Conservation (phyloP, 2,329 filamentous ascomycete genomes). For the Chalara sp. region DNA sequence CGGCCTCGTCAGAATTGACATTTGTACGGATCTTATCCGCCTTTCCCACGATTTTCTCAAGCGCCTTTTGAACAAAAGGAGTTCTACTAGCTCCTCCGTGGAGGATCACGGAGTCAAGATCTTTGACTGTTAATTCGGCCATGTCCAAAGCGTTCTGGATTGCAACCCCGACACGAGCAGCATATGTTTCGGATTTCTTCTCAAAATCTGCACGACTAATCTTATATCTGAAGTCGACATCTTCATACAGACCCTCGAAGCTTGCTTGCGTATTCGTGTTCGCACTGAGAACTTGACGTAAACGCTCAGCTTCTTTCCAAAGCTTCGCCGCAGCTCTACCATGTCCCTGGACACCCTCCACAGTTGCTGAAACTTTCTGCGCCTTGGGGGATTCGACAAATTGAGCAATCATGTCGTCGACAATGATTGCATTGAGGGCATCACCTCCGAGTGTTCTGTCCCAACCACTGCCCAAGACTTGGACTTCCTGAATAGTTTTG, state of each 20-base stretch:
- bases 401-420: constrained; percentile 79
- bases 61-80: constrained; percentile 85
- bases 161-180: constrained; percentile 59
- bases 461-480: constrained; percentile 80
- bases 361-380: constrained; percentile 56
- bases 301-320: constrained; percentile 83
- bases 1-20: constrained; percentile 94
- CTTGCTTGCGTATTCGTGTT: constrained; percentile 75
- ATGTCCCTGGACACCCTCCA: constrained; percentile 61
- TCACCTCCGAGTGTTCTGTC: constrained; percentile 88
- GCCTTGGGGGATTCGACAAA: constrained; percentile 66
- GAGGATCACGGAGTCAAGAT: constrained; percentile 86
- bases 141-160: constrained; percentile 68
- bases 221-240: constrained; percentile 91
- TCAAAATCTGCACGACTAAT: constrained; percentile 76
- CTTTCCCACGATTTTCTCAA: constrained; percentile 68
- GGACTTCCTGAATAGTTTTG: constrained; percentile 95
- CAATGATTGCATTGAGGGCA: constrained; percentile 76
- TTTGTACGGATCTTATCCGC: constrained; percentile 81
- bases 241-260: constrained; percentile 87
- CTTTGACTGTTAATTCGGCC: constrained; percentile 64
- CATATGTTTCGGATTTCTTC: constrained; percentile 61
- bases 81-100: constrained; percentile 87
- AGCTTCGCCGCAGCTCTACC: constrained; percentile 84
- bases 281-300: constrained; percentile 86